These are phyloP conservation scores for Kazachstania martiniae DNA, from an alignment of 805 yeast genomes.

Conservation along the genomic window DNA sequence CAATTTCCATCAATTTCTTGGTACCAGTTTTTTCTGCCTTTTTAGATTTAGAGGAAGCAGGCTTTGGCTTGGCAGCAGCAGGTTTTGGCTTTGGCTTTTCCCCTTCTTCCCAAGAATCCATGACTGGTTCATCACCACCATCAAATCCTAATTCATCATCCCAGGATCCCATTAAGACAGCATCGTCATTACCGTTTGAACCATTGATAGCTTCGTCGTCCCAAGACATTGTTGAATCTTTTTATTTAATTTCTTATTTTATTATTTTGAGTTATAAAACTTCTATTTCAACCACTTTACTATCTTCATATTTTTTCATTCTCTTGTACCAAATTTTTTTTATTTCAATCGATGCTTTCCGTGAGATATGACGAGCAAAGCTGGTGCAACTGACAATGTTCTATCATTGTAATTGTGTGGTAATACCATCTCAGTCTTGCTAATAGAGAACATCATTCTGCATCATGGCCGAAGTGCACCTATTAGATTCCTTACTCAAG, in stretches of 20 bases:
- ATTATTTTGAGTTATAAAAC: too few species aligned
- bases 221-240: conserved; percentile 31
- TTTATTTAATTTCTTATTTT: neutral
- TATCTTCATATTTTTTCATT: too few species aligned
- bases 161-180: conserved; percentile 55
- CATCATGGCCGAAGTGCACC: too few species aligned
- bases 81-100: conserved; percentile 35
- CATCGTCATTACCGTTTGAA: conserved; percentile 38
- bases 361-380: too few species aligned
- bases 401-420: too few species aligned
- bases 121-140: conserved; percentile 65
- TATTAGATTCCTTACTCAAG: too few species aligned
- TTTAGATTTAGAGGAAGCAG: conserved; percentile 7
- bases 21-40: conserved; percentile 30
- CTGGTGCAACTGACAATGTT: too few species aligned
- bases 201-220: conserved; percentile 90
- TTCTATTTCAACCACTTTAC: too few species aligned
- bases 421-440: too few species aligned
- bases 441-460: too few species aligned
- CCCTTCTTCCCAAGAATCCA: conserved; percentile 88
- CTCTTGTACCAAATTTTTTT: too few species aligned
- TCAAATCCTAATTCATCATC: conserved; percentile 49
- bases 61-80: conserved; percentile 24
- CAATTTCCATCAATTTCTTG: conserved; percentile 43
- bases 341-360: too few species aligned